Conservation (phyloP, 73 alveolate genomes). For the Tetrahymena elliotti region DNA sequence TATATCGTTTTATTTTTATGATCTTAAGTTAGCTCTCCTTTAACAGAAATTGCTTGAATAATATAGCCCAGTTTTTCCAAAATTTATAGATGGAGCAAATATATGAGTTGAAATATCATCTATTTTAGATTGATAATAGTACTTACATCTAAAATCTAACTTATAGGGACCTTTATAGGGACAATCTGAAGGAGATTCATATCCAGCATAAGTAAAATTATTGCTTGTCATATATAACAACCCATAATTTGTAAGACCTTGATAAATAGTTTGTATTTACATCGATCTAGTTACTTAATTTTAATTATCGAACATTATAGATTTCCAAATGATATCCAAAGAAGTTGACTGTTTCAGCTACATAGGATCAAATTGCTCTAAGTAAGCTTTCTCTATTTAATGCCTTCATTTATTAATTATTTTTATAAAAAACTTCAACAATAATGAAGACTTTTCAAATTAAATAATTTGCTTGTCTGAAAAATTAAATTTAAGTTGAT, state of each 20-base stretch:
- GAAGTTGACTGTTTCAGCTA: neutral
- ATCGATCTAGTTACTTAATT: neutral
- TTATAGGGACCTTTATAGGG: neutral
- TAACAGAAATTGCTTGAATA: neutral
- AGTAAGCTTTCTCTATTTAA: neutral
- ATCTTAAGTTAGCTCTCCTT: neutral
- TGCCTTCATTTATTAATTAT: neutral
- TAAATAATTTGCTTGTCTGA: no score
- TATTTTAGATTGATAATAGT: neutral
- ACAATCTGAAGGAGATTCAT: neutral
- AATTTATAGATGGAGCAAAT: neutral
- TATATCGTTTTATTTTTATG: neutral
- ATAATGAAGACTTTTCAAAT: no score
- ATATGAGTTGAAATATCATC: neutral
- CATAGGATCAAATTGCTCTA: no score
- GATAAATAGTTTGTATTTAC: neutral
- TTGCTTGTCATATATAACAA: neutral
- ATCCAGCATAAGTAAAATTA: neutral
- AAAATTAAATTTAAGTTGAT: no score
- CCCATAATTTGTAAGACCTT: neutral
- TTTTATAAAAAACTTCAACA: no score
- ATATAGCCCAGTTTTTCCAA: neutral
- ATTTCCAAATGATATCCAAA: neutral
- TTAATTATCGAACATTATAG: neutral
- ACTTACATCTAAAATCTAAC: neutral